Percentiles rank a stretch among this genome's conserved stretches.
Conservation (phyloP, 2,329 filamentous ascomycete species). For the Hymenoscyphus fraxineus region DNA sequence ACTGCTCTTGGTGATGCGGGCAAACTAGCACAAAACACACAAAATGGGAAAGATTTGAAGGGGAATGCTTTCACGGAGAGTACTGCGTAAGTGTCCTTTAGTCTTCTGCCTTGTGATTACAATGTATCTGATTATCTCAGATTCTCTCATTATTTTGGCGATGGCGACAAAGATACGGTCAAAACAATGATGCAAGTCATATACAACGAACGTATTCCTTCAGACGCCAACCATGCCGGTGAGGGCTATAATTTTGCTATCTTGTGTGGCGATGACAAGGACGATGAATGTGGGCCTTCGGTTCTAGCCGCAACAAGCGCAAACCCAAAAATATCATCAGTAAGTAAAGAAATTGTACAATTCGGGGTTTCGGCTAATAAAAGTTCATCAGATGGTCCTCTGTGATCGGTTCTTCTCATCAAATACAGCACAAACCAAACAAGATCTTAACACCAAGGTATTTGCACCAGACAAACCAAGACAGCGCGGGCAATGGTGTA, state of each 20-base stretch:
- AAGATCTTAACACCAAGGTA: neutral
- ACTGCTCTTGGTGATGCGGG: neutral
- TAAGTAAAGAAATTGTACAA: neutral
- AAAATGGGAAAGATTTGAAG: neutral
- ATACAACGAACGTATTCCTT: neutral
- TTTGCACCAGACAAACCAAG: neutral
- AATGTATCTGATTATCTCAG: neutral
- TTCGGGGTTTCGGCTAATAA: neutral
- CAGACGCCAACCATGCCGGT: neutral
- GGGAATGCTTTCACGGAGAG: neutral
- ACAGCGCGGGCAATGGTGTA: neutral
- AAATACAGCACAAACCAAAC: neutral
- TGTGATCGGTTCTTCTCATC: neutral
- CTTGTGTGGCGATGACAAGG: neutral
- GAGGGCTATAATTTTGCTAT: neutral
- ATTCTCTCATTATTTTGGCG: neutral
- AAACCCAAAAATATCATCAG: neutral
- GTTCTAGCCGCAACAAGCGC: neutral
- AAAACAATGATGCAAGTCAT: neutral
- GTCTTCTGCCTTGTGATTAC: neutral
- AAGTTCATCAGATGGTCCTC: neutral
- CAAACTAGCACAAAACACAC: neutral
- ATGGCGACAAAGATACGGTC: neutral
- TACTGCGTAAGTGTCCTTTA: neutral
- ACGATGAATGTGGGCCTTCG: neutral